These are phyloP conservation scores for Globisporangium orthogonon DNA, from an alignment of 352 stramenopile genomes.

Conservation along the genomic window DNA sequence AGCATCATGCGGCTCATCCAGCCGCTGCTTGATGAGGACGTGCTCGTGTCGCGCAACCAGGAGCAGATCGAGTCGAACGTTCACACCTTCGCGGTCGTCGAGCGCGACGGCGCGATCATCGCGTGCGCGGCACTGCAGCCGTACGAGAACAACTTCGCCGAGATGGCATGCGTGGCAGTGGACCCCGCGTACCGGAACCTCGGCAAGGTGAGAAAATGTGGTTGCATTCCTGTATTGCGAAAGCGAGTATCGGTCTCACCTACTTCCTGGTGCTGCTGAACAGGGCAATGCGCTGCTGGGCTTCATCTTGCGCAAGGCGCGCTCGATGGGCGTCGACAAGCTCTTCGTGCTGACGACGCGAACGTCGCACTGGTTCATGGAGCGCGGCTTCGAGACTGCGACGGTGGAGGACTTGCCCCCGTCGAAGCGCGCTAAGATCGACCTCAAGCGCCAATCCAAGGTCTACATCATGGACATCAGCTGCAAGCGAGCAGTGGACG, in stretches of 20 bases:
- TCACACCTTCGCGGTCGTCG: conserved; percentile 82
- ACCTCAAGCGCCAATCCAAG: conserved; percentile 81
- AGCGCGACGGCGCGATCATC: conserved; percentile 87
- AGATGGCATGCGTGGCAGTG: conserved; percentile 89
- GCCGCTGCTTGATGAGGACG: conserved; percentile 82
- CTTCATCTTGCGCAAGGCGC: conserved; percentile 86
- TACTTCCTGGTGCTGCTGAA: neutral
- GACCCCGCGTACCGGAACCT: conserved; percentile 82
- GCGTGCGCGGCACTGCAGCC: conserved; percentile 84
- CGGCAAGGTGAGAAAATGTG: conserved; percentile 38
- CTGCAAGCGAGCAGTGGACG: conserved; percentile 70
- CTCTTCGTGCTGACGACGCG: conserved; percentile 97
- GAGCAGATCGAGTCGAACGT: conserved; percentile 89
- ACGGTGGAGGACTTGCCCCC: conserved; percentile 82
- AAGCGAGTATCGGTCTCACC: neutral
- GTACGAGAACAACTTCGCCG: conserved; percentile 87
- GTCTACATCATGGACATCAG: conserved; percentile 89
- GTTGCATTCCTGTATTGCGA: neutral
- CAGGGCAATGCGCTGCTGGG: conserved; percentile 88
- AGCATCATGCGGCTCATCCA: conserved; percentile 86
- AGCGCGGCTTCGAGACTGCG: conserved; percentile 92
- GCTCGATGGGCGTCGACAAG: conserved; percentile 81
- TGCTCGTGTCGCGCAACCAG: conserved; percentile 83
- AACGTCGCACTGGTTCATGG: conserved; percentile 98
- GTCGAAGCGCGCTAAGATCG: conserved; percentile 72